phyloP scores from a whole-genome alignment of 2,329 filamentous ascomycete species.

The Aspergillus alliaceus region DNA sequence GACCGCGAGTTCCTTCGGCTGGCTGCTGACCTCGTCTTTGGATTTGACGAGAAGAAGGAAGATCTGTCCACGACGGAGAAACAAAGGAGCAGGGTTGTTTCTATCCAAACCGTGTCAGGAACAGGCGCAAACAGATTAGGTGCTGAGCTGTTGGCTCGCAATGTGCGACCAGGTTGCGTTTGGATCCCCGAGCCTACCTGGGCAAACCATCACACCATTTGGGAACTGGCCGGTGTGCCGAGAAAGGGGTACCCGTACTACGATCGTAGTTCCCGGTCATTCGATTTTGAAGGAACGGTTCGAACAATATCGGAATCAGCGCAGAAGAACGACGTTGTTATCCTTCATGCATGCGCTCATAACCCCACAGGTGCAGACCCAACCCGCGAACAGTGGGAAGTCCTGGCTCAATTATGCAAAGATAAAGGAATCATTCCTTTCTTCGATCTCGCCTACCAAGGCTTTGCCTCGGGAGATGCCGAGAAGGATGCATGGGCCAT shows the following conservation, averaged over 20 bases:
- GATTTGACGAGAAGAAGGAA: not conserved
- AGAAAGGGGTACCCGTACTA: conserved; percentile 79
- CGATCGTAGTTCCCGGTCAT: conserved; percentile 50
- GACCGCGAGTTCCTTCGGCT: not conserved
- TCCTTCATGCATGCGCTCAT: conserved; percentile 91
- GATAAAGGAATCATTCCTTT: conserved; percentile 79
- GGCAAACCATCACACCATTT: conserved; percentile 93
- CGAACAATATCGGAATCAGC: conserved; percentile 79
- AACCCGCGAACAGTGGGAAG: conserved; percentile 79
- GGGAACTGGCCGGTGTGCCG: conserved; percentile 41
- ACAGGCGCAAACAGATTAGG: conserved; percentile 88
- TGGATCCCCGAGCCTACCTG: conserved; percentile 90
- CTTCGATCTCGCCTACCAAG: conserved; percentile 92
- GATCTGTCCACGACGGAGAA: no score
- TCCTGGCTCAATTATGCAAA: conserved; percentile 70
- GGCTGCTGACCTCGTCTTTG: not conserved
- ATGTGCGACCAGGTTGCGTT: conserved; percentile 68
- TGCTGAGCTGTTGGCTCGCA: conserved; percentile 79
- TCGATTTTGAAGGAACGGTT: conserved; percentile 53
- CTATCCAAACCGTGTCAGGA: conserved; percentile 66
- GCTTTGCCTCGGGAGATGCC: conserved; percentile 83
- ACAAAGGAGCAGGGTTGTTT: conserved; percentile 26
- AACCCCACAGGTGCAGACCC: conserved; percentile 91
- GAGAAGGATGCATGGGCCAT: conserved; percentile 77
- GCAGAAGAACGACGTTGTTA: conserved; percentile 73